Conservation (phyloP, 805 yeast species). For the Suhomyces canberraensis region DNA sequence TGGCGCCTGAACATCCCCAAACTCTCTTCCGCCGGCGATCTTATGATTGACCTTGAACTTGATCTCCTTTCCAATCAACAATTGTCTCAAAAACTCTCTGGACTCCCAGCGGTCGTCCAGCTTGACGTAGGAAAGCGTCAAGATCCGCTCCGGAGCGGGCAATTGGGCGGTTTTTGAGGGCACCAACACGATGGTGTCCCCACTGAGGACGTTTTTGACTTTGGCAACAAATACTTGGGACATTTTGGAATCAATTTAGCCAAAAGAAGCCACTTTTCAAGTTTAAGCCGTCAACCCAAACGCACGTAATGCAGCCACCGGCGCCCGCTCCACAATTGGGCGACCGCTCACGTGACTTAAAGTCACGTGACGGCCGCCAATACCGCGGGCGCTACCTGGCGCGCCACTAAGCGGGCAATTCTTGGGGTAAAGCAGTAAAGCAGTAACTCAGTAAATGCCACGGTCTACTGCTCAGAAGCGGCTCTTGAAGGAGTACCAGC, state of each 20-base stretch:
- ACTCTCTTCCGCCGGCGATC: slow-evolving; percentile 52
- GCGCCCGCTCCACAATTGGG: too few relatives aligned
- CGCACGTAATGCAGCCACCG: too few relatives aligned
- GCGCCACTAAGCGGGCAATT: too few relatives aligned
- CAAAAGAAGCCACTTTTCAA: too few relatives aligned
- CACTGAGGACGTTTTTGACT: slow-evolving; percentile 68
- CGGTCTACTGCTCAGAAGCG: slow-evolving; percentile 76
- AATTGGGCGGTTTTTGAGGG: slow-evolving; percentile 44
- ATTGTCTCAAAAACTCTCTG: slow-evolving; percentile 58
- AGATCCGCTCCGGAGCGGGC: slow-evolving; percentile 52
- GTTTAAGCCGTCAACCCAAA: too few relatives aligned
- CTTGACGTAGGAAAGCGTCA: slow-evolving; percentile 63
- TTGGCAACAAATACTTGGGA: slow-evolving; percentile 42
- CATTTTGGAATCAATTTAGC: neutral
- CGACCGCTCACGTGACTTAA: too few relatives aligned
- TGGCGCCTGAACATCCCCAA: slow-evolving; percentile 69
- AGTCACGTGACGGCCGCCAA: too few relatives aligned
- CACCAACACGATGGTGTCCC: slow-evolving; percentile 63
- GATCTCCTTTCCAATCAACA: slow-evolving; percentile 63
- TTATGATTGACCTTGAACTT: slow-evolving; percentile 57
- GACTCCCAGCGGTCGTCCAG: slow-evolving; percentile 59
- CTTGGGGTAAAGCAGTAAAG: too few relatives aligned
- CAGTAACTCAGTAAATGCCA: too few relatives aligned
- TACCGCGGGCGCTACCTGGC: too few relatives aligned
- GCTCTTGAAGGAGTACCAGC: slow-evolving; percentile 84